These are phyloP conservation scores for Lachancea kluyveri DNA, from an alignment of 805 yeast genomes.

Conservation along the genomic window DNA sequence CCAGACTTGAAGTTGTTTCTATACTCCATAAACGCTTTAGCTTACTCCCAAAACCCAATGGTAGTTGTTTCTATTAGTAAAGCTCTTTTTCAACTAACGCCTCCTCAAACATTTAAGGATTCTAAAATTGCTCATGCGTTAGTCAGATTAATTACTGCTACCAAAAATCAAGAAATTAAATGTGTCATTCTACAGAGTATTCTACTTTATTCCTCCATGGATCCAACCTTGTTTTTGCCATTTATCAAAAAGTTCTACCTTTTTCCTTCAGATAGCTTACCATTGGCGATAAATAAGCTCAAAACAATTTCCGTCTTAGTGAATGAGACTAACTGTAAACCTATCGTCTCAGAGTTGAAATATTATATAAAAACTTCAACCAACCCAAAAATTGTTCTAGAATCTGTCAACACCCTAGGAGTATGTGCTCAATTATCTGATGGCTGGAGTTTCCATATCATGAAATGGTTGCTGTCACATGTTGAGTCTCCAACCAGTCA, in stretches of 20 bases:
- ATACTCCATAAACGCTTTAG: slow-evolving; percentile 38
- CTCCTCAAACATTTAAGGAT: slow-evolving; percentile 45
- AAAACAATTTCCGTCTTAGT: slow-evolving; percentile 55
- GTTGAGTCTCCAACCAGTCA: slow-evolving; percentile 27
- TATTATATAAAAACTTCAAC: slow-evolving; percentile 39
- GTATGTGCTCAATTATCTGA: slow-evolving; percentile 45
- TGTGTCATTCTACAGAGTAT: slow-evolving; percentile 43
- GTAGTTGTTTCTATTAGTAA: slow-evolving; percentile 58
- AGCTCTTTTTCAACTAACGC: slow-evolving; percentile 51
- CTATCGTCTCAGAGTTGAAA: slow-evolving; percentile 56
- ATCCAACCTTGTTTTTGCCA: slow-evolving; percentile 30
- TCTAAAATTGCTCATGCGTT: slow-evolving; percentile 46
- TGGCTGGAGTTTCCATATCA: slow-evolving; percentile 46
- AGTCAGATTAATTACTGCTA: slow-evolving; percentile 34
- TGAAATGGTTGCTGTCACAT: slow-evolving; percentile 58
- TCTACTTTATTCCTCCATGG: slow-evolving; percentile 28
- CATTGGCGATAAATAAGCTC: slow-evolving; percentile 47
- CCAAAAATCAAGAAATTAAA: slow-evolving; percentile 31
- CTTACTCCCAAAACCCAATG: slow-evolving; percentile 47
- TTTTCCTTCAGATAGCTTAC: slow-evolving; percentile 45
- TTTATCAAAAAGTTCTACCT: slow-evolving; percentile 47
- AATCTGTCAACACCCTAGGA: slow-evolving; percentile 58
- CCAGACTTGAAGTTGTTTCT: slow-evolving; percentile 54
- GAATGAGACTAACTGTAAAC: slow-evolving; percentile 43
- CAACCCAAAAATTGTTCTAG: slow-evolving; percentile 29